Conservation (phyloP, 345 rosid genomes). For the Zanthoxylum bungeanum region DNA sequence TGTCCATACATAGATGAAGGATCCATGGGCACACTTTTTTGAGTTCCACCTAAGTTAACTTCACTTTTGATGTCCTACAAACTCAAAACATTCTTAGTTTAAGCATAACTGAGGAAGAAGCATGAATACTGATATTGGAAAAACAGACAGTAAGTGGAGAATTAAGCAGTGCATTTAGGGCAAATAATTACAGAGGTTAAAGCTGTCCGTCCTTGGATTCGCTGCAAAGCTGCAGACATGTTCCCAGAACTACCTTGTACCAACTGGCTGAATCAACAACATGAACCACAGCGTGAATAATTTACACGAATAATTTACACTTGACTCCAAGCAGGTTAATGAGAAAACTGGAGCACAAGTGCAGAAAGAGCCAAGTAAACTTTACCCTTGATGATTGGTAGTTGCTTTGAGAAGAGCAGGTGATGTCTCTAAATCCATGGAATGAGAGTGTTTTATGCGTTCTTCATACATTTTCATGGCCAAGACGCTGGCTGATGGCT, state of each 20-base stretch:
- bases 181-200: constrained; percentile 35
- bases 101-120: constrained; percentile 3
- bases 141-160: background rate
- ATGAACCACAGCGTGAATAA: background rate
- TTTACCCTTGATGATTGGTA: constrained; percentile 50
- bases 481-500: constrained; percentile 50
- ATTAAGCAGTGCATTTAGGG: background rate
- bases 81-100: constrained; percentile 21
- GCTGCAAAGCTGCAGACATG: constrained; percentile 49
- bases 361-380: background rate
- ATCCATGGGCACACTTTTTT: constrained; percentile 45
- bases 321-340: background rate
- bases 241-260: constrained; percentile 53
- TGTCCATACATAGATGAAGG: constrained; percentile 58
- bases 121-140: background rate
- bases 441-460: constrained; percentile 49
- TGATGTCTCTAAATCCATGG: constrained; percentile 51
- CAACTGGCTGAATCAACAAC: constrained; percentile 48
- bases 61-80: constrained; percentile 55
- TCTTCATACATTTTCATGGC: constrained; percentile 68
- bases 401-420: constrained; percentile 44
- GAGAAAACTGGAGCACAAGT: background rate
- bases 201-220: constrained; percentile 40
- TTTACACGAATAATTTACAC: constrained; percentile 12
- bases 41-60: constrained; percentile 41